phyloP scores from a whole-genome alignment of 176 grass and related monocot genomes.

The Thinopyrum elongatum region DNA sequence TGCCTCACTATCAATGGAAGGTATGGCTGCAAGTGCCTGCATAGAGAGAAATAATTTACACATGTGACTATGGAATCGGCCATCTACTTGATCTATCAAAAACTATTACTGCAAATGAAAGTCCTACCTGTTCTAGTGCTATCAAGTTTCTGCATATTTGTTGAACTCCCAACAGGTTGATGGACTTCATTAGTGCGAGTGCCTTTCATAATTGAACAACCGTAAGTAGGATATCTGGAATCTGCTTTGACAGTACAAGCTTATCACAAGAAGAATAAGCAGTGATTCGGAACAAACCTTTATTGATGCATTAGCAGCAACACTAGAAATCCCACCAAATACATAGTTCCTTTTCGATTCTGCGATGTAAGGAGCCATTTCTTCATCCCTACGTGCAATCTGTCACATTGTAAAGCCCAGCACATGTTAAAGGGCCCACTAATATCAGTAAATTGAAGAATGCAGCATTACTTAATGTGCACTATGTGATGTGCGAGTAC shows the following conservation, averaged over 20 bases:
- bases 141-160: constrained; percentile 98
- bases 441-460: not conserved
- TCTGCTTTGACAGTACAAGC: not conserved
- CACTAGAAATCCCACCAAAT: constrained; percentile 93
- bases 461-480: not conserved
- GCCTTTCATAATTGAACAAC: constrained; percentile 44
- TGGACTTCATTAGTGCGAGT: constrained; percentile 89
- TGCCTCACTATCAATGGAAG: constrained; percentile 80
- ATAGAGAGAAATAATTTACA: constrained; percentile 22
- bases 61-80: not conserved
- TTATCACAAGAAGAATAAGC: constrained; percentile 19
- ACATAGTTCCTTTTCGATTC: constrained; percentile 90
- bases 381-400: constrained; percentile 92
- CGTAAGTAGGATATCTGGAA: constrained; percentile 35
- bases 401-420: constrained; percentile 31
- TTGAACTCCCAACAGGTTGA: constrained; percentile 94
- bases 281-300: constrained; percentile 59
- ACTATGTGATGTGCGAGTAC: not conserved
- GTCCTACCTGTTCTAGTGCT: constrained; percentile 84
- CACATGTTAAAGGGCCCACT: not conserved
- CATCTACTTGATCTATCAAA: not conserved
- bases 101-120: not conserved
- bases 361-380: constrained; percentile 84
- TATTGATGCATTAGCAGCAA: constrained; percentile 87
- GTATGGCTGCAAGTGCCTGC: constrained; percentile 90